phyloP scores from a whole-genome alignment of 2,329 filamentous ascomycete species.

The Microsporum canis region DNA sequence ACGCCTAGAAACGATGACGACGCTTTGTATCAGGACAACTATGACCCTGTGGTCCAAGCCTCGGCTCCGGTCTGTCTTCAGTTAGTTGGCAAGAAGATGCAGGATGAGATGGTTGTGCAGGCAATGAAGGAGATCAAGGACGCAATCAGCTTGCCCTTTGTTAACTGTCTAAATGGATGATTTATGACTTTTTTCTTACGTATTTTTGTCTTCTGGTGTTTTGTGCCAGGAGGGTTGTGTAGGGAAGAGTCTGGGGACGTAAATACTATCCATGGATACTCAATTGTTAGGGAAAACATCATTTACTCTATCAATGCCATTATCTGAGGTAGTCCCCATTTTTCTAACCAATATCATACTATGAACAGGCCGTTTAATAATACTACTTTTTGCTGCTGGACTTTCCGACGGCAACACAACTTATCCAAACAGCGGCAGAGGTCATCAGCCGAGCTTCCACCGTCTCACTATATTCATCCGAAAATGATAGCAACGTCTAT shows the following conservation, averaged over 20 bases:
- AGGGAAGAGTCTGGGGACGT: background rate
- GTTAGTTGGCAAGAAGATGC: constrained; percentile 40
- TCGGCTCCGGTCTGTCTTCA: constrained; percentile 44
- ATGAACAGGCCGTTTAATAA: background rate
- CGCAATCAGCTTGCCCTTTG: background rate
- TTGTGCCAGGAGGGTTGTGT: background rate
- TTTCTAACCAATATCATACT: background rate
- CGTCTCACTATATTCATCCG: background rate
- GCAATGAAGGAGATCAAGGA: constrained; percentile 2
- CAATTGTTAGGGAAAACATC: background rate
- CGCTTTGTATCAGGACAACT: constrained; percentile 42
- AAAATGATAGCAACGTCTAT: background rate
- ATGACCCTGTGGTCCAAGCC: constrained; percentile 33
- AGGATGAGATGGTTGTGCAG: constrained; percentile 43
- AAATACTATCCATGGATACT: background rate
- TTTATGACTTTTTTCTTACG: background rate
- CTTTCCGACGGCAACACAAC: background rate
- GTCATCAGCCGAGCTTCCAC: background rate
- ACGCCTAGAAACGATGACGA: constrained; percentile 41
- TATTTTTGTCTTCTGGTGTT: background rate
- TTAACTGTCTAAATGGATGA: constrained; percentile 1
- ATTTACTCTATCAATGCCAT: background rate
- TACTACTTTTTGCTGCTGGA: background rate
- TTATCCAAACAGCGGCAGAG: background rate
- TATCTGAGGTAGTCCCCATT: background rate